These are phyloP conservation scores for Xylaria sp. DNA, from an alignment of 2,329 filamentous ascomycete genomes.

Conservation along the genomic window DNA sequence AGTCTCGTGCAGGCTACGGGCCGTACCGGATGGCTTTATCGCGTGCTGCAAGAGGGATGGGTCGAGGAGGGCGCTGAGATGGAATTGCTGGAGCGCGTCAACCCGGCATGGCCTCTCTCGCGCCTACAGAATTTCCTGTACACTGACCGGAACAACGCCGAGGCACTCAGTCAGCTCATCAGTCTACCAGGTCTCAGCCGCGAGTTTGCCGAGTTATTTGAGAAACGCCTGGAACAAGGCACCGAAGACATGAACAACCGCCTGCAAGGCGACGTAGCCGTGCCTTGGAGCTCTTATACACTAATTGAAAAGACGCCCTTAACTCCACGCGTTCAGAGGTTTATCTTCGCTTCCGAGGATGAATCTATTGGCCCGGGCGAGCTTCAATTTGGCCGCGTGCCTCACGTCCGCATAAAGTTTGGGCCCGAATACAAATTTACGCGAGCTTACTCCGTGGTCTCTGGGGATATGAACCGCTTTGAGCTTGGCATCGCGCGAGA, in stretches of 20 bases:
- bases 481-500: constrained; percentile 65
- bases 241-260: constrained; percentile 41
- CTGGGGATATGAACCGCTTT: constrained; percentile 55
- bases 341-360: constrained; percentile 55
- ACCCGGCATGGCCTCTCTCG: constrained; percentile 66
- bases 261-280: constrained; percentile 34
- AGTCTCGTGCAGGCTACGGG: constrained; percentile 59
- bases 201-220: constrained; percentile 54
- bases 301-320: constrained; percentile 57
- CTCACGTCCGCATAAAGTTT: constrained; percentile 63
- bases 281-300: constrained; percentile 52
- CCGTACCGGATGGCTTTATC: constrained; percentile 69
- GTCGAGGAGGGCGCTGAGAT: constrained; percentile 63
- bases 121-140: constrained; percentile 66
- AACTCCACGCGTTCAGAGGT: constrained; percentile 55
- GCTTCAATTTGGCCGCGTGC: constrained; percentile 47
- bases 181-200: constrained; percentile 55
- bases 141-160: constrained; percentile 55
- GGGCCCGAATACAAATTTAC: constrained; percentile 59
- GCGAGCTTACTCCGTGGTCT: constrained; percentile 63
- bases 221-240: constrained; percentile 54
- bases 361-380: constrained; percentile 42
- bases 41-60: constrained; percentile 60
- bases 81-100: constrained; percentile 56
- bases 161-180: constrained; percentile 56